Base-by-base conservation (phyloP, 2,329 filamentous ascomycete genomes). In the Microdochium bolleyi region DNA sequence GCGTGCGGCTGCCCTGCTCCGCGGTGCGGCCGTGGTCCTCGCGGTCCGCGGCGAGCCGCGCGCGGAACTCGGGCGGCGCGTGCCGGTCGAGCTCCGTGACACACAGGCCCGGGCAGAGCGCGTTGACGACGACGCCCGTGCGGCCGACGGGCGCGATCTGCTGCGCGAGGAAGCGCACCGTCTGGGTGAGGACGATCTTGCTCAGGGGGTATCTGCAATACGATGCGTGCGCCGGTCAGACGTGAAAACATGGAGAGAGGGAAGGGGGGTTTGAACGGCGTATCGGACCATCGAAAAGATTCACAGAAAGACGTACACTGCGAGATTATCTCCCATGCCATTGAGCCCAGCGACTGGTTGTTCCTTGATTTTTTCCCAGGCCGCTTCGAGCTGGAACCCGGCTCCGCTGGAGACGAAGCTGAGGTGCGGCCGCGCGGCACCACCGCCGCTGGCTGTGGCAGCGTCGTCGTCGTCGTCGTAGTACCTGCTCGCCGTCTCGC, bases 1-100 rank as follows among this genome's bases (percentile, higher is more conserved):
- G 53, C 2, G 59, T 66, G 11, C 66, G 61, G 44, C 62, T 64
- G 0, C 64, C 64, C 46, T 55, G 55, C 49, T 67, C 65, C 0
- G 64, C 54, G 0, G 58, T 63, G 19, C 61, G 58, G 0, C 57
- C 62, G 24, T 27, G n/a, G 14, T n/a, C 13, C 24, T 14, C 24
- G n/a, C 25, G 48, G 48, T 30, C 24, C 22, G 9, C 24, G 48
- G 24, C 24, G 14, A 49, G 22, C 48, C 16, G 3, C 24, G 7
- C 48, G 13, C 24, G 24, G 48, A 49, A 49, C 3, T 7, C 48
- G 22, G 11, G 3, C 22, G 25, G 24, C 24, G 48, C 24, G 24
- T 30, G 24, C 24, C 25, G 25, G 24, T 27, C 24, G 48, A 25
- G 24, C 48, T 25, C 3, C 3, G 24, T 49, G 13, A n/a, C 21